Evolutionary conservation across 768 basidiomycete species (phyloP), one percentile per base, ranked within the genome.

Genomic region (Coprinellus micaceus): DNA sequence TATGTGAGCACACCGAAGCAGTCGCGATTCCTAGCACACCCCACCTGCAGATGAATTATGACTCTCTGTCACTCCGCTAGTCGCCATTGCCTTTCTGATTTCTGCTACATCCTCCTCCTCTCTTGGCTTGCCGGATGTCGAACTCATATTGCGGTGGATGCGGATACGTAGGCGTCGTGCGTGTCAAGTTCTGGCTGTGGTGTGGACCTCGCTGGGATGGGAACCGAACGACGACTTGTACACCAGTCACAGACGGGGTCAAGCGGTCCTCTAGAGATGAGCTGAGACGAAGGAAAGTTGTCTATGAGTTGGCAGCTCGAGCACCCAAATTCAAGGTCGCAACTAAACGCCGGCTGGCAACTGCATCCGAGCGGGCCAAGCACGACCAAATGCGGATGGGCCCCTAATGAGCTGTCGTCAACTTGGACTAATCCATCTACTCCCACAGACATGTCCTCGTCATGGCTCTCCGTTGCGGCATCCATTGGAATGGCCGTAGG

Each of bases 401-500:
- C 46, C 19, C 19, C 53, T 1, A 22, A 19, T 24, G 28, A 40
- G n/a, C n/a, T 36, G 24, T 52, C 30, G 26, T 33, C 22, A 25
- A 26, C 33, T 43, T 39, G 19, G 21, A 40, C 26, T 36, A 52
- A 37, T 28, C 53, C 25, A 21, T 22, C 37, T 12, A 59, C 62
- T 65, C n/a, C 43, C 22, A 17, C 26, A 4, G 44, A 15, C 63
- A 77, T 79, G 72, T 61, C 74, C 51, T 70, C 79, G 40, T 67
- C 78, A 63, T 92, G 89, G 90, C 56, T 91, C n/a, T 82, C 86
- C 15, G 82, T 77, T 11, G 60, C 76, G 7, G 86, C 88, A 11
- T 89, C 89, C 12, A 65, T 88, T 43, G 89, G 88, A 36, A 93
- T 93, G 91, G 91, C 90, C 24, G 73, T 92, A 19, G 91, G 87